A percentile compares a stretch with the other conserved stretches of the same genome.
Evolutionary conservation across 1,284 basidiomycete species (phyloP).

Genomic region (Fomes fomentarius): DNA sequence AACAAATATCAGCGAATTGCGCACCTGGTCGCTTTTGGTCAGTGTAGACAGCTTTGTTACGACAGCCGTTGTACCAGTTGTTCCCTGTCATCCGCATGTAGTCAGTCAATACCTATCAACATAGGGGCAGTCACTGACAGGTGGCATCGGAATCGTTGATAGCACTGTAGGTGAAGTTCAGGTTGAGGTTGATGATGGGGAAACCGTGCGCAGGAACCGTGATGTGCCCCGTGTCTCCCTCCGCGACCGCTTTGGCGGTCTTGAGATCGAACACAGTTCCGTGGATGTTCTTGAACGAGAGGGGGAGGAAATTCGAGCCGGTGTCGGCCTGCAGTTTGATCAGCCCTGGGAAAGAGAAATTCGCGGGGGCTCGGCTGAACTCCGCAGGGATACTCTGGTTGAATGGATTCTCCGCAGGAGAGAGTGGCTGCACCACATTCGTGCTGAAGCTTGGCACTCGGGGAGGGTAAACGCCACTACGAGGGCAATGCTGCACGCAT

Average conservation of each 20-base stretch:
- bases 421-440: slow-evolving; percentile 59
- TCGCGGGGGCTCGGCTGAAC: slow-evolving; percentile 77
- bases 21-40: slow-evolving; percentile 64
- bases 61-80: slow-evolving; percentile 82
- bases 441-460: slow-evolving; percentile 76
- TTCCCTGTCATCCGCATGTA: slow-evolving; percentile 49
- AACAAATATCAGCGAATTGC: slow-evolving; percentile 28
- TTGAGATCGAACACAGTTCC: slow-evolving; percentile 70
- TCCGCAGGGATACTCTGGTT: slow-evolving; percentile 54
- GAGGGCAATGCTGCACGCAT: slow-evolving; percentile 64
- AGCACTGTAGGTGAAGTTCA: slow-evolving; percentile 83
- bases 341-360: slow-evolving; percentile 82
- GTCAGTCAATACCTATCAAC: neutral
- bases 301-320: slow-evolving; percentile 69
- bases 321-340: slow-evolving; percentile 79
- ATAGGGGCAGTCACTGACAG: slow-evolving; percentile 51
- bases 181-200: slow-evolving; percentile 65
- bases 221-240: slow-evolving; percentile 59
- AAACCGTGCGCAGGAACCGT: slow-evolving; percentile 68
- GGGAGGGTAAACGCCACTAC: slow-evolving; percentile 77
- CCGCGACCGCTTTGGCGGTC: slow-evolving; percentile 64
- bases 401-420: slow-evolving; percentile 58
- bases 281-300: slow-evolving; percentile 67
- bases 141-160: slow-evolving; percentile 82
- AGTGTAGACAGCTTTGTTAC: slow-evolving; percentile 53